phyloP scores from a whole-genome alignment of 331 rosid species.

The Quercus lobata region DNA sequence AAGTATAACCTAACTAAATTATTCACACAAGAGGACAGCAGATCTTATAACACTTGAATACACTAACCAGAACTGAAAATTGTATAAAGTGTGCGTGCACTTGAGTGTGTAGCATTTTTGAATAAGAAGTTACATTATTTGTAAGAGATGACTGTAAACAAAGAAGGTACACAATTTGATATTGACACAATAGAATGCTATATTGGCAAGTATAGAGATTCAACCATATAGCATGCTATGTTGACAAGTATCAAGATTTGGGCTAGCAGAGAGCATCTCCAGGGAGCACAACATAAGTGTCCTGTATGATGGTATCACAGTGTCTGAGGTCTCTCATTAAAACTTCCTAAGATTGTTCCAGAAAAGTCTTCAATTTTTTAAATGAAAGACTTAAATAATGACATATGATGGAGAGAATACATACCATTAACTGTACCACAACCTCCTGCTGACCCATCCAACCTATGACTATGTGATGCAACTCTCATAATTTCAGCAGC shows the following conservation, averaged over 20 bases:
- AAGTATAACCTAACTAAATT: background rate
- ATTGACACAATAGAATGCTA: no score
- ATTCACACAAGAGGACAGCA: background rate
- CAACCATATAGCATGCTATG: background rate
- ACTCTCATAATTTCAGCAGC: constrained; percentile 62
- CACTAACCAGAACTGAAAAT: background rate
- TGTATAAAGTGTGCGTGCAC: background rate
- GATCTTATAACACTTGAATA: background rate
- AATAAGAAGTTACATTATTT: background rate
- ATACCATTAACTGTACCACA: constrained; percentile 48
- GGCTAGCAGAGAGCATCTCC: background rate
- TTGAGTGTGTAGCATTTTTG: background rate
- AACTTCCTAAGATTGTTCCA: background rate
- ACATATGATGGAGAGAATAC: constrained; percentile 9
- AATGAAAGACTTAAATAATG: constrained; percentile 2
- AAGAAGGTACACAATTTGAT: background rate
- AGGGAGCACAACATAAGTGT: background rate
- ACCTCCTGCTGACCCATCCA: constrained; percentile 42
- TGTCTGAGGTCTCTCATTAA: background rate
- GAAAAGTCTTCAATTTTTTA: background rate
- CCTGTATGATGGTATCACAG: background rate
- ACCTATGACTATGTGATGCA: constrained; percentile 45
- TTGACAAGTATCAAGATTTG: background rate
- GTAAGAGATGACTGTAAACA: background rate
- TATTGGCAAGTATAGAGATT: no score